Evolutionary conservation across 805 yeast species (phyloP).

Genomic region (Myxozyma mucilagina): DNA sequence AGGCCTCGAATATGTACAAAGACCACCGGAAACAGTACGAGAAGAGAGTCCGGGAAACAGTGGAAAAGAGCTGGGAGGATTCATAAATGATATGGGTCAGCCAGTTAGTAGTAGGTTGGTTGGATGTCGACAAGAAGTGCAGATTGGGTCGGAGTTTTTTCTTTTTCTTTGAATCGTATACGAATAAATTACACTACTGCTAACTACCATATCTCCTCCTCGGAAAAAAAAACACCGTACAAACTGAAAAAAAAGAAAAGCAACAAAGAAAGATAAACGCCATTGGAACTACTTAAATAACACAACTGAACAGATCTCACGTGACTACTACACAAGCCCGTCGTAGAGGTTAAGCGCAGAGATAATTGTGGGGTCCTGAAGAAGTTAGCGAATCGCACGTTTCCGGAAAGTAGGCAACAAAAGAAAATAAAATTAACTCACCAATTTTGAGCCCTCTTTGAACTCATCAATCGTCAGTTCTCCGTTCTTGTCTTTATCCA

Average conservation of each 20-base stretch:
- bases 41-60: constrained; percentile 90
- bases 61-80: constrained; percentile 83
- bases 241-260: not conserved
- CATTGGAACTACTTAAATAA: not conserved
- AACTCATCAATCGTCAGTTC: constrained; percentile 82
- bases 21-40: constrained; percentile 93
- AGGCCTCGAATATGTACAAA: constrained; percentile 91
- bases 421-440: not conserved
- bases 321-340: constrained; percentile 22
- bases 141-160: not conserved
- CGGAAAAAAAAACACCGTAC: not conserved
- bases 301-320: not conserved
- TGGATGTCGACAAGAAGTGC: not conserved
- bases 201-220: too few relatives aligned
- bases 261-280: not conserved
- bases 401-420: not conserved
- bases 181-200: not conserved
- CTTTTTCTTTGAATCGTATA: not conserved
- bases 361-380: constrained; percentile 32
- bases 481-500: constrained; percentile 71
- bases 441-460: constrained; percentile 72
- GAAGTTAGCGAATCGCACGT: not conserved
- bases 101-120: not conserved
- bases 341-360: constrained; percentile 33
- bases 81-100: not conserved